Base-by-base conservation (phyloP, 2,329 filamentous ascomycete species). In the Stachybotrys elegans region DNA sequence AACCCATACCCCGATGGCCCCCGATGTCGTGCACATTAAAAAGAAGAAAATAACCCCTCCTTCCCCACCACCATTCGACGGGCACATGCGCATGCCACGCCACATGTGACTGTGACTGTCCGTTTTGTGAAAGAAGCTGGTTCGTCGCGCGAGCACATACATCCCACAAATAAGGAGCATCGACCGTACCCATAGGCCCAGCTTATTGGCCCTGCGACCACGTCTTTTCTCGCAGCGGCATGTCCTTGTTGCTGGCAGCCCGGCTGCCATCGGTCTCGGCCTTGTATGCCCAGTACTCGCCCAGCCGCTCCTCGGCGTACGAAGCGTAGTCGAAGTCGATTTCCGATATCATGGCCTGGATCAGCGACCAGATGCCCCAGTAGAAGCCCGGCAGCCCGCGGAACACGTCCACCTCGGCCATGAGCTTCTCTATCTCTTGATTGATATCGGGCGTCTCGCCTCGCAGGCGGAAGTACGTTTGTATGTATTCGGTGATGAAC, bases 311-410 rank as follows among this genome's bases (percentile, higher is more conserved):
- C 64, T 96, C 88, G 11, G 93, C 92, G 62, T 97, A 98, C 8
- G 78, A 81, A 35, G 89, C 88, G 62, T 98, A 98, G 67, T 98
- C 91, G 60, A 98, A 98, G 61, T 96, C 88, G 57, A 98, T 98
- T 51, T 92, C 81, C 11, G 88, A 95, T 52, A 98, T 97, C 43
- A 81, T 87, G 3, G 91, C 87, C 71, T 98, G 93, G 52, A 98
- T 97, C 50, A 94, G 71, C 7, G 90, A 86, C 93, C 93, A 98
- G 46, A 96, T 89, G 20, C 93, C 93, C 91, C 86, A 89, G 63
- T 78, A 82, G 60, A 98, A 88, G 7, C 93, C 93, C 0, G 93
- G 93, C 13, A 96, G 78, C 35, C 91, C 93, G 37, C 93, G 80
- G 69, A 87, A 98, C 19, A 79, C 65, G 63, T 98, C 91, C 3